Conservation (phyloP, 2,329 filamentous ascomycete genomes). For the Colletotrichum viniferum region DNA sequence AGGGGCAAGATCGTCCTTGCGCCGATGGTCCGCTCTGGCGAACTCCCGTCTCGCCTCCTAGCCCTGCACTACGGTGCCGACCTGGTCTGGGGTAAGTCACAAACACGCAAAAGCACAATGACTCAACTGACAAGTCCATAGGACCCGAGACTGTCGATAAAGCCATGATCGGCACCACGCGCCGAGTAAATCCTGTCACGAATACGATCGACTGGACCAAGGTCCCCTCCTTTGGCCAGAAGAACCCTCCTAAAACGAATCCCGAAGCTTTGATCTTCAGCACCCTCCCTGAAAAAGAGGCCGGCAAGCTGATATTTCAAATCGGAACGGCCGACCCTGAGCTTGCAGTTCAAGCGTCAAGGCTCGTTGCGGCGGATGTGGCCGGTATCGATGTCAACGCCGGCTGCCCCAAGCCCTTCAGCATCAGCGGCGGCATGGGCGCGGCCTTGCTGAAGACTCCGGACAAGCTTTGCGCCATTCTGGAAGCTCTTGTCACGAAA, state of each 20-base stretch:
- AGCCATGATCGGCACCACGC: conserved; percentile 85
- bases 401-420: conserved; percentile 98
- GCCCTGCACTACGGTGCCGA: conserved; percentile 96
- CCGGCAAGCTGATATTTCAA: conserved; percentile 82
- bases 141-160: conserved; percentile 94
- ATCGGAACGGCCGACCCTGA: conserved; percentile 87
- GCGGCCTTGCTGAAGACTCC: conserved; percentile 87
- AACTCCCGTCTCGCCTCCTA: conserved; percentile 86
- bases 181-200: conserved; percentile 76
- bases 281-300: conserved; percentile 79
- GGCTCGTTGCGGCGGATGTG: conserved; percentile 84
- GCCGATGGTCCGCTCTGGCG: conserved; percentile 97
- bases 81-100: conserved; percentile 82
- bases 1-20: conserved; percentile 92
- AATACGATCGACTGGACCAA: conserved; percentile 86
- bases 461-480: conserved; percentile 81
- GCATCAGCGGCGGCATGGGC: conserved; percentile 92
- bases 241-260: conserved; percentile 56
- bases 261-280: conserved; percentile 80
- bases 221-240: conserved; percentile 71
- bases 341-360: conserved; percentile 82
- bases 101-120: not conserved
- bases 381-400: conserved; percentile 96
- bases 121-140: conserved; percentile 34
- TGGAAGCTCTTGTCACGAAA: conserved; percentile 80